Conservation (phyloP, 2,329 filamentous ascomycete genomes). For the Endothia cerciana region DNA sequence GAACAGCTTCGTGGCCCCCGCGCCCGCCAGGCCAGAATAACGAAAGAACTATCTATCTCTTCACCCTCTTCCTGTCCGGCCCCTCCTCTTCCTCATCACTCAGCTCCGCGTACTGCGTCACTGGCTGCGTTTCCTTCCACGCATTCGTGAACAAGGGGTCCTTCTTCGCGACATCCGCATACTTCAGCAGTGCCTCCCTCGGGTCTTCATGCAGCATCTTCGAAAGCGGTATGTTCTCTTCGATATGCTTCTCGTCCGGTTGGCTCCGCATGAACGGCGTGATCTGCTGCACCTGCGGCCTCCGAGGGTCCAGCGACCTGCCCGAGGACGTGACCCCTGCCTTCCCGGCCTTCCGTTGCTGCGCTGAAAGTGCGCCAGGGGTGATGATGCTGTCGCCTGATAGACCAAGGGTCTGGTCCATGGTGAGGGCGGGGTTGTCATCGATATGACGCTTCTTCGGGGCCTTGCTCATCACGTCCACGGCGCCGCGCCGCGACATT, state of each 20-base stretch:
- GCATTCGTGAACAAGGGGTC: slow-evolving; percentile 94
- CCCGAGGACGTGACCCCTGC: slow-evolving; percentile 80
- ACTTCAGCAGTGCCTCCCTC: slow-evolving; percentile 89
- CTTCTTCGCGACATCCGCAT: slow-evolving; percentile 89
- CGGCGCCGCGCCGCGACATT: slow-evolving; percentile 80
- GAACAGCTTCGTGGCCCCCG: background rate
- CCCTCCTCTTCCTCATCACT: slow-evolving; percentile 81
- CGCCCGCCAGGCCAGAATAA: slow-evolving; percentile 14
- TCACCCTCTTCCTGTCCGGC: slow-evolving; percentile 68
- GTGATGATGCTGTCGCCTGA: slow-evolving; percentile 82
- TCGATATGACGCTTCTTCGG: slow-evolving; percentile 96
- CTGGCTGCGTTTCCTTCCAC: slow-evolving; percentile 89
- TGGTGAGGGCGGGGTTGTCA: slow-evolving; percentile 86
- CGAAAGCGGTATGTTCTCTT: slow-evolving; percentile 84
- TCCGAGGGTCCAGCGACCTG: slow-evolving; percentile 73
- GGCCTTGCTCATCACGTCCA: slow-evolving; percentile 87
- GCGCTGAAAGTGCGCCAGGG: slow-evolving; percentile 61
- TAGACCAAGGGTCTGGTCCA: slow-evolving; percentile 78
- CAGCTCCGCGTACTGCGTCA: slow-evolving; percentile 86
- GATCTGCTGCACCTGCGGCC: slow-evolving; percentile 81
- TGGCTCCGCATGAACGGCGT: slow-evolving; percentile 92
- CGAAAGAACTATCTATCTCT: slow-evolving; percentile 47
- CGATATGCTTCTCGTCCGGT: slow-evolving; percentile 87
- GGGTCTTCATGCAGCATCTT: slow-evolving; percentile 97
- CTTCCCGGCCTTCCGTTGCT: slow-evolving; percentile 66